phyloP scores from a whole-genome alignment of 352 stramenopile genomes.

The Phytopythium boreale region DNA sequence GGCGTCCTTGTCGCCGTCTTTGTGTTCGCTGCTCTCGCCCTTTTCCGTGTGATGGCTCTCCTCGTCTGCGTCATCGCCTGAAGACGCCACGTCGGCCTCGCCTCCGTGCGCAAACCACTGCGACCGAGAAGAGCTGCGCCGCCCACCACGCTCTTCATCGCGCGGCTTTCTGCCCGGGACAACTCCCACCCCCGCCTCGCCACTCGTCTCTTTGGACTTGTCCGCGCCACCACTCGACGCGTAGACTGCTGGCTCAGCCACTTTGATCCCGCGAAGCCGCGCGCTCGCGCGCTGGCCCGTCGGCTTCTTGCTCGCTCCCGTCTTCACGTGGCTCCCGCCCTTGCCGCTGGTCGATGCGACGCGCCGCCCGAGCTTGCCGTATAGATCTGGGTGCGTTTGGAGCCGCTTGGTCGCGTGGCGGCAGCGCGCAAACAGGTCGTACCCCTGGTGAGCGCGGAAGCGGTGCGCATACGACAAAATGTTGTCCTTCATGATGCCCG shows the following conservation, averaged over 20 bases:
- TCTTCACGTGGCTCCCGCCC: neutral
- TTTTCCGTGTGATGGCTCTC: slow-evolving; percentile 5
- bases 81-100: neutral
- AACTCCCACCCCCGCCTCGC: neutral
- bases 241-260: slow-evolving; percentile 13
- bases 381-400: slow-evolving; percentile 41
- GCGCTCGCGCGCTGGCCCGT: slow-evolving; percentile 26
- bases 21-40: slow-evolving; percentile 3
- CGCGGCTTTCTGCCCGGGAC: neutral
- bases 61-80: slow-evolving; percentile 17
- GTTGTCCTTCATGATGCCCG: slow-evolving; percentile 87
- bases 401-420: slow-evolving; percentile 68
- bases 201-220: neutral
- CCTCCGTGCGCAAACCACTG: slow-evolving; percentile 38
- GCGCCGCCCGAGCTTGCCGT: slow-evolving; percentile 27
- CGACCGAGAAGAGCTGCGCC: neutral
- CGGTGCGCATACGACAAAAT: slow-evolving; percentile 85
- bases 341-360: neutral
- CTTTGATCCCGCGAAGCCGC: slow-evolving; percentile 45
- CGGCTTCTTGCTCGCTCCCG: slow-evolving; percentile 13
- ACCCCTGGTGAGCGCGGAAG: slow-evolving; percentile 83
- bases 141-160: neutral
- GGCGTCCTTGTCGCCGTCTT: neutral
- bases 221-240: neutral
- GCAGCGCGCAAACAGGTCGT: slow-evolving; percentile 89